phyloP scores from a whole-genome alignment of 345 rosid species.

The Pseudoturritis turrita region DNA sequence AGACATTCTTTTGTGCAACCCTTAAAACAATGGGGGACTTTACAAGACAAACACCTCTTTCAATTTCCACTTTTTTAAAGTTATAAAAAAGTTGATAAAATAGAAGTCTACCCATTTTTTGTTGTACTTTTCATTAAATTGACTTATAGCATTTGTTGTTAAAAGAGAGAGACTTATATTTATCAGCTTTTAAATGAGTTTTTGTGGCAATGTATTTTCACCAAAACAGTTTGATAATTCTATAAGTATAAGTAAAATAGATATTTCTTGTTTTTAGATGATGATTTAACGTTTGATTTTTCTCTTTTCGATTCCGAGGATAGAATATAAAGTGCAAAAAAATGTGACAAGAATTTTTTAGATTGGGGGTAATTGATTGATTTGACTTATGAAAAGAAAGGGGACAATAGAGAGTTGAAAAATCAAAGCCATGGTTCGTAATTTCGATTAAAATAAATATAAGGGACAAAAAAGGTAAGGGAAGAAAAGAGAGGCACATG shows the following conservation, averaged over 20 bases:
- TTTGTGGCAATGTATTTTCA: not conserved
- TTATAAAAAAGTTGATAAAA: not conserved
- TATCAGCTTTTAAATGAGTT: not conserved
- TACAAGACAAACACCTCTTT: conserved; percentile 20
- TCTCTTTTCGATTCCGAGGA: not conserved
- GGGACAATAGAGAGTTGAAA: conserved; percentile 8
- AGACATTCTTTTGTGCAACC: conserved; percentile 30
- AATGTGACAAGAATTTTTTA: not conserved
- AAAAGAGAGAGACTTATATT: not conserved
- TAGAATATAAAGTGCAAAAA: not conserved
- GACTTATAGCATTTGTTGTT: not conserved
- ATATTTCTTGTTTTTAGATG: not conserved
- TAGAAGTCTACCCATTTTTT: not conserved
- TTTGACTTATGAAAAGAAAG: conserved; percentile 17
- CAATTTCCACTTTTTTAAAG: not conserved
- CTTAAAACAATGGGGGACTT: conserved; percentile 22
- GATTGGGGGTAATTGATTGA: not conserved
- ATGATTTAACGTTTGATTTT: conserved; percentile 17
- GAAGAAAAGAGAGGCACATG: not conserved
- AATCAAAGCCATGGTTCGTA: conserved; percentile 5
- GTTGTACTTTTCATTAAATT: not conserved
- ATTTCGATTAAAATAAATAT: not conserved
- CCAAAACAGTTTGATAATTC: not conserved
- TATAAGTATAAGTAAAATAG: not conserved
- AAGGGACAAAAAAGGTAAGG: not conserved